Base-by-base conservation (phyloP, 2,329 filamentous ascomycete species). In the Mollisiaceae sp. region DNA sequence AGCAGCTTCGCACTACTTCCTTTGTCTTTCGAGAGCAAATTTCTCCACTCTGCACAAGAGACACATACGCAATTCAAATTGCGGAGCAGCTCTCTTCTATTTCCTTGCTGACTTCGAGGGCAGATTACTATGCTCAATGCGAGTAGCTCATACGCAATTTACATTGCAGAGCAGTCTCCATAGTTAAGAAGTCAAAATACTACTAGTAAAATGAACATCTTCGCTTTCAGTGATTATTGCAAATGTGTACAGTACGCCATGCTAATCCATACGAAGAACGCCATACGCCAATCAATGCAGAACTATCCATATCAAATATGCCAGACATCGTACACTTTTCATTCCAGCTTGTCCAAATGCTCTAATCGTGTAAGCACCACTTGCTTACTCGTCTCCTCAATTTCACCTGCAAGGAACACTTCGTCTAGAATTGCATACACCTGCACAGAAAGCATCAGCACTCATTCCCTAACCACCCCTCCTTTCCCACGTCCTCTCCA, bases 361-460 rank as follows among this genome's bases (percentile, higher is more conserved):
- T 98, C 95, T 79, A 99, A 77, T 73, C 95, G 82, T 62, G 95
- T 98, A 75, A 99, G 81, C 20, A 99, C 95, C 38, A 98, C 95
- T 80, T 98, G 94, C 80, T 98, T 99, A 78, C 93, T 97, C 68
- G 94, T 98, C 85, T 99, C 95, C 81, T 99, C 93, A 67, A 99
- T 97, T 84, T 99, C 95, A 20, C 95, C 95, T 0, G 95, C 95
- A 67, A 99, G 82, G 78, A 99, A 99, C 22, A 99, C 95, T 82
- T 99, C 95, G 77, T 99, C 95, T 35, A 99, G 88, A 69, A 99
- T 99, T 58, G 95, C 95, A 80, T 99, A 99, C 70, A 99, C 94
- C 87, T 90, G 71, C 59, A 66, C 4, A 32, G 14, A 18, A 56
- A n/a, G 58, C 14, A 59, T 50, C 59, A 47, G 41, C 52, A 52